Percentiles rank a stretch among this genome's conserved stretches.
These are phyloP conservation scores for Boletellus deceptivus DNA, from an alignment of 1,284 basidiomycete genomes.

Conservation along the genomic window DNA sequence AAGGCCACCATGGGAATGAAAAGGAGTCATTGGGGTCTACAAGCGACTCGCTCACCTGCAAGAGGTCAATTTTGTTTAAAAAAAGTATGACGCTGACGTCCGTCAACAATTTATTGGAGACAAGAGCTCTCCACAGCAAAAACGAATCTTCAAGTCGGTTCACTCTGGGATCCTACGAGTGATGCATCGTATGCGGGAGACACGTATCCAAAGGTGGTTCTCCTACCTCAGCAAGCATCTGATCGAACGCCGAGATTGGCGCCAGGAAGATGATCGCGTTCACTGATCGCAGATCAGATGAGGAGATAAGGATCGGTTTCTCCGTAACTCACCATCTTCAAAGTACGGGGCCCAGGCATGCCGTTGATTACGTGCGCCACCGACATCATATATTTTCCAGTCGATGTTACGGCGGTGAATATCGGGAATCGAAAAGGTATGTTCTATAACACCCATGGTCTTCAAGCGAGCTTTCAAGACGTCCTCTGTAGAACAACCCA, in stretches of 20 bases:
- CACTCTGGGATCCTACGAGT: constrained; percentile 55
- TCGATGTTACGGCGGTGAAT: constrained; percentile 57
- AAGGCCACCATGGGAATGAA: neutral
- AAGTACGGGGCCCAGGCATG: constrained; percentile 84
- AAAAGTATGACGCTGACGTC: constrained; percentile 75
- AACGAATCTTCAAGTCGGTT: constrained; percentile 78
- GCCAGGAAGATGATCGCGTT: constrained; percentile 83
- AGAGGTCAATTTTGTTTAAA: constrained; percentile 74
- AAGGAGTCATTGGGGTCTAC: neutral
- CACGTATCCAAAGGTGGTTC: neutral
- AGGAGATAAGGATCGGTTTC: neutral
- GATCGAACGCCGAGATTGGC: constrained; percentile 81
- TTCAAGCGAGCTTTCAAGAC: constrained; percentile 69
- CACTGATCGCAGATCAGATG: constrained; percentile 42
- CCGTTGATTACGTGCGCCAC: constrained; percentile 69
- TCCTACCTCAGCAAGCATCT: constrained; percentile 68
- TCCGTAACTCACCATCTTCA: constrained; percentile 58
- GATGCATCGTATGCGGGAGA: constrained; percentile 3
- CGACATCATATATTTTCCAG: constrained; percentile 83
- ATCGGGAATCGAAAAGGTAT: constrained; percentile 63
- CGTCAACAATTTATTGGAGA: constrained; percentile 64
- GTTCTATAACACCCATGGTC: constrained; percentile 75
- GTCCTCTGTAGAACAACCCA: constrained; percentile 49
- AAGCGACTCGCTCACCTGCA: constrained; percentile 45
- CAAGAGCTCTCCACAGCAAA: constrained; percentile 64